Evolutionary conservation across 176 grass and related monocot species (phyloP), one percentile per base, ranked within the genome.

Genomic region (Ensete glaucum): DNA sequence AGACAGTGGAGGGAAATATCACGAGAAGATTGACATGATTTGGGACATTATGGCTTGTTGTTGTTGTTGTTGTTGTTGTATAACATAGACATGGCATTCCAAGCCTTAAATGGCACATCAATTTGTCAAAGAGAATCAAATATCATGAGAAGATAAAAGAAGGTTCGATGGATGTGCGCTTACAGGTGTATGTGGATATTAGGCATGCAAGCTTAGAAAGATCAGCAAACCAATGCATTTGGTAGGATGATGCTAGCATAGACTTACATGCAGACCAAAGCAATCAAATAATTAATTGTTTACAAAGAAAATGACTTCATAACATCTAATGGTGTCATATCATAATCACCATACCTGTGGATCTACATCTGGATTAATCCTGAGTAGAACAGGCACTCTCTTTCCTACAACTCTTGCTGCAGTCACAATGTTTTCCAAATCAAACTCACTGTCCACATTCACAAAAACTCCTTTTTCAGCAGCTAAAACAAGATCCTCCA

Each of bases 331-430:
- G 63, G 25, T 43, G 11, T 49, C 48, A 49, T 49, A 67, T 22
- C 12, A 51, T 50, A 66, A 62, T 3, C 69, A 72, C n/a, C 53
- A 8, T 84, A 98, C 94, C 90, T 98, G 94, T 0, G 94, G 90
- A 87, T 98, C 94, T 25, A 98, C 94, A 85, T 98, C 94, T 27
- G 94, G 90, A 76, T 98, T 98, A 72, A 98, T 98, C 77, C 90
- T 89, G 52, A 98, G 94, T 84, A 98, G 88, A 85, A 98, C 84
- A 79, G 86, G 83, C 22, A 93, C 86, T 93, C 87, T 84, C 81
- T 91, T 93, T 87, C 94, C 88, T 25, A 67, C 73, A 53, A 78
- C 75, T 75, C 84, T 91, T 58, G 94, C 90, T 62, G 94, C 90
- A 67, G 50, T 50, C 16, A 93, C 90, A 66, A 98, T 93, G 82